phyloP scores from a whole-genome alignment of 1,284 basidiomycete species.

The Neotropicomus parvogracilis region DNA sequence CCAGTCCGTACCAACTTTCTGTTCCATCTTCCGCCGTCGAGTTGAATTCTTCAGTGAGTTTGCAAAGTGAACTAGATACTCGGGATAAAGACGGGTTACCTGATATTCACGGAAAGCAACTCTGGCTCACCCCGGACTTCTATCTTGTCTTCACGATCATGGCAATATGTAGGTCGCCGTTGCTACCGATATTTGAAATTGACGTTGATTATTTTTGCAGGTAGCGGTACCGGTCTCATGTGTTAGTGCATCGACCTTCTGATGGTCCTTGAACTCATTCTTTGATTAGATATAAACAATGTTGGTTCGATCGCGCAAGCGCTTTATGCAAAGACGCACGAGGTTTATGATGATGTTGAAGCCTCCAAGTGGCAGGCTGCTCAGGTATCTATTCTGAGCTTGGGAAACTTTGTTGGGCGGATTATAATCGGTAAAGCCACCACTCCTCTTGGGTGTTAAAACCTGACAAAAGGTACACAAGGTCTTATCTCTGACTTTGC shows the following conservation, averaged over 20 bases:
- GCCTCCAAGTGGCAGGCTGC: conserved; percentile 78
- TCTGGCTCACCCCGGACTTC: conserved; percentile 61
- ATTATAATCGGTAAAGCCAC: conserved; percentile 63
- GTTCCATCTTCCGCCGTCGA: conserved; percentile 15
- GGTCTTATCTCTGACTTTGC: conserved; percentile 73
- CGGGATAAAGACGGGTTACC: conserved; percentile 24
- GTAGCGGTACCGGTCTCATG: conserved; percentile 87
- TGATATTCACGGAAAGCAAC: conserved; percentile 47
- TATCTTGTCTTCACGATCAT: conserved; percentile 71
- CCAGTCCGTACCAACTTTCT: conserved; percentile 6
- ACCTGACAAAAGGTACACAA: conserved; percentile 19
- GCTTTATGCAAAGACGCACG: conserved; percentile 66
- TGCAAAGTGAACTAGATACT: conserved; percentile 3
- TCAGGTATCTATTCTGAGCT: conserved; percentile 81
- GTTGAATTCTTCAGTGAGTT: conserved; percentile 6
- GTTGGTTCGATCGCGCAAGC: conserved; percentile 90
- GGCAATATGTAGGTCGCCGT: conserved; percentile 54
- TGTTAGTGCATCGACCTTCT: conserved; percentile 46
- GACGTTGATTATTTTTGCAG: conserved; percentile 36
- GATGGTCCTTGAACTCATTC: background rate
- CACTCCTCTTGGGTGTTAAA: background rate
- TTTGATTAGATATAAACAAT: conserved; percentile 80
- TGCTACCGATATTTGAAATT: background rate
- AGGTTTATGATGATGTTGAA: conserved; percentile 59
- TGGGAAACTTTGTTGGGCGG: conserved; percentile 83